Base-by-base conservation (phyloP, 495 filamentous ascomycete species). In the Penicillium diatomitis region DNA sequence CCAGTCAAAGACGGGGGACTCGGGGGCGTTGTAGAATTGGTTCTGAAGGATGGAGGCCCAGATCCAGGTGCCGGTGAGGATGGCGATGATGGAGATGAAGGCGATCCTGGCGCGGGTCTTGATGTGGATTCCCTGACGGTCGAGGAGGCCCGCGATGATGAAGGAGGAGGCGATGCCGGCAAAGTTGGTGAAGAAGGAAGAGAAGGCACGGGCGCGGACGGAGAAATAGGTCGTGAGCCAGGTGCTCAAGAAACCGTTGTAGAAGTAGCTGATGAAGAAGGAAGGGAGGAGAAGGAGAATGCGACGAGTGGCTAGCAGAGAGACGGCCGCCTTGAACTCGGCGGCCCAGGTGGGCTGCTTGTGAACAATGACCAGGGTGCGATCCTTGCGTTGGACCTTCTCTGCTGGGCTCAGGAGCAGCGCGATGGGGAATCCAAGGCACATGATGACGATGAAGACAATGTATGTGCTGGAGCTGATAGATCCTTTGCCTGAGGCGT, bases 251-350 rank as follows among this genome's bases (percentile, higher is more conserved):
- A 66, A 66, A 41, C 55, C 63, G 49, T 66, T 66, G 53, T 66
- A 66, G 56, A 66, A 66, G 46, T 66, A 66, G 42, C 63, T 66
- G 56, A 66, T 66, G 58, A 66, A 66, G 49, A 66, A 66, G 3
- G 63, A 46, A 1, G 63, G 63, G 3, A 66, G 50, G 0, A 66
- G 54, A 4, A 66, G 45, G 8, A 64, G 50, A 5, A 66, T 56
- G 2, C 63, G 63, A 30, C 61, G 58, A 5, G 56, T 62, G 36
- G 51, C 47, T 38, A 66, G 47, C 45, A 66, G 33, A 3, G 51
- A 56, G 8, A 66, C 6, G 3, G 52, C 63, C 6, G 63, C 61
- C 41, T 60, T 60, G 63, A 66, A 64, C 20, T 66, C 63, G 12
- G 59, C 59, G 20, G 34, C 51, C 63, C 63, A 66, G 2, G 50